phyloP scores from a whole-genome alignment of 1,284 basidiomycete species.

The Ganoderma meredithae region DNA sequence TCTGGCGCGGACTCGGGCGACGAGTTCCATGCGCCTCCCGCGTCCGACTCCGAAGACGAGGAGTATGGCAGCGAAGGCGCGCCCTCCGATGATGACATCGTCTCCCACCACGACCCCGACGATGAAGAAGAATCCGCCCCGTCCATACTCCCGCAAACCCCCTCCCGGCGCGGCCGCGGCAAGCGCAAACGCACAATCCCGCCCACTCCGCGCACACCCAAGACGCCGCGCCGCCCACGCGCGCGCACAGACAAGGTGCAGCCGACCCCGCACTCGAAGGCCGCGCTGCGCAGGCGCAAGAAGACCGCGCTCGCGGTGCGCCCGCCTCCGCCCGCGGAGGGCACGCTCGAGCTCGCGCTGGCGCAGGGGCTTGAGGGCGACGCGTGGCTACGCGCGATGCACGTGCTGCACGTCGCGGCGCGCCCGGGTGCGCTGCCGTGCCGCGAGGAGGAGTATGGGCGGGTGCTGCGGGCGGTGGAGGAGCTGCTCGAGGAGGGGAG shows the following conservation, averaged over 20 bases:
- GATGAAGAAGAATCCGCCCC: conserved; percentile 8
- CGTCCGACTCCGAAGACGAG: conserved; percentile 2
- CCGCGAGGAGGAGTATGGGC: conserved; percentile 86
- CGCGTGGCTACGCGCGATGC: conserved; percentile 86
- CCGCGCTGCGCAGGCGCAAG: conserved; percentile 54
- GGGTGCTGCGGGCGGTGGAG: conserved; percentile 81
- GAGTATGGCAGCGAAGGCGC: background rate
- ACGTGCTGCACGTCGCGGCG: conserved; percentile 92
- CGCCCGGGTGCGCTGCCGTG: conserved; percentile 93
- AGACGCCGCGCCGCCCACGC: conserved; percentile 36
- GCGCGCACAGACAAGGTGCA: conserved; percentile 43
- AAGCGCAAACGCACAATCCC: conserved; percentile 37
- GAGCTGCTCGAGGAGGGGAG: conserved; percentile 92
- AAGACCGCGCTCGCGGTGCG: conserved; percentile 46
- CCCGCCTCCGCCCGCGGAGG: conserved; percentile 44
- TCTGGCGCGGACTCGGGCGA: background rate
- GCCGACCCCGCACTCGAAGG: conserved; percentile 76
- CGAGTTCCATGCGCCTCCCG: conserved; percentile 11
- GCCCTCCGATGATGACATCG: conserved; percentile 11
- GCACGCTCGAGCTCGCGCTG: conserved; percentile 41
- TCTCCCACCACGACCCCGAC: background rate
- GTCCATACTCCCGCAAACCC: conserved; percentile 9
- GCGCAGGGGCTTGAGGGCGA: conserved; percentile 61
- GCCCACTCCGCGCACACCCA: conserved; percentile 34
- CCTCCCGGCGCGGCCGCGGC: conserved; percentile 16